Evolutionary conservation across 2,329 filamentous ascomycete species (phyloP).

Genomic region (Neoascochyta sp.): DNA sequence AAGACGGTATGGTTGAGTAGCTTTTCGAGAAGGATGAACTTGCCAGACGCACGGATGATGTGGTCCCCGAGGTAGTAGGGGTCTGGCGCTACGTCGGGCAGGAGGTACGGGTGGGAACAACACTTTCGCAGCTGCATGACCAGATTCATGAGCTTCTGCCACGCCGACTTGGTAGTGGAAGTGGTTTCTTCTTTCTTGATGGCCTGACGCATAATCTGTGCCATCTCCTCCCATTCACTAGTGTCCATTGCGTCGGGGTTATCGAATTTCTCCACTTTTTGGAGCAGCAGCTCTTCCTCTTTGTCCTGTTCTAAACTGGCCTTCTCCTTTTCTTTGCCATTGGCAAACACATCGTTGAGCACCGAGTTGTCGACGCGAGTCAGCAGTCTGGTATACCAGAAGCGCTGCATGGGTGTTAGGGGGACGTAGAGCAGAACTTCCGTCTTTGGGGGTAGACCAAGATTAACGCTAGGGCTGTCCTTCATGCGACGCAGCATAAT

Average conservation of each 20-base stretch:
- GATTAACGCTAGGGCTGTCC: constrained; percentile 51
- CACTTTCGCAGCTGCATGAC: constrained; percentile 56
- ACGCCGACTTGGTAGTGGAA: constrained; percentile 34
- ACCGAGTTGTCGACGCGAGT: constrained; percentile 52
- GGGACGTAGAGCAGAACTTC: constrained; percentile 57
- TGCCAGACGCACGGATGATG: constrained; percentile 51
- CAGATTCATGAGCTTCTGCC: constrained; percentile 53
- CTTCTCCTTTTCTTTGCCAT: constrained; percentile 45
- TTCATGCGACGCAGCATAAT: constrained; percentile 61
- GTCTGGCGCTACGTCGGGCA: constrained; percentile 46
- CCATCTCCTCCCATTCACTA: constrained; percentile 61
- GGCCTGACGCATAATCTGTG: constrained; percentile 97
- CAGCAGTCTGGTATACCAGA: constrained; percentile 57
- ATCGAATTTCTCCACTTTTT: constrained; percentile 30
- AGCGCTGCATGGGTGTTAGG: constrained; percentile 55
- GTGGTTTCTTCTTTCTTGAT: constrained; percentile 41
- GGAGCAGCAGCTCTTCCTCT: constrained; percentile 35
- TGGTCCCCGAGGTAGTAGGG: constrained; percentile 48
- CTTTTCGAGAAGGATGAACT: constrained; percentile 55
- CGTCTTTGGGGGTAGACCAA: constrained; percentile 55
- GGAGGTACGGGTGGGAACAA: constrained; percentile 54
- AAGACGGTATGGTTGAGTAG: constrained; percentile 49
- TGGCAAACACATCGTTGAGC: constrained; percentile 52
- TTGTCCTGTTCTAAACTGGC: constrained; percentile 37
- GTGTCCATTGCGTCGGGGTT: constrained; percentile 4